Evolutionary conservation across 441 rosid species (phyloP).

Genomic region (Isatis lusitanica): DNA sequence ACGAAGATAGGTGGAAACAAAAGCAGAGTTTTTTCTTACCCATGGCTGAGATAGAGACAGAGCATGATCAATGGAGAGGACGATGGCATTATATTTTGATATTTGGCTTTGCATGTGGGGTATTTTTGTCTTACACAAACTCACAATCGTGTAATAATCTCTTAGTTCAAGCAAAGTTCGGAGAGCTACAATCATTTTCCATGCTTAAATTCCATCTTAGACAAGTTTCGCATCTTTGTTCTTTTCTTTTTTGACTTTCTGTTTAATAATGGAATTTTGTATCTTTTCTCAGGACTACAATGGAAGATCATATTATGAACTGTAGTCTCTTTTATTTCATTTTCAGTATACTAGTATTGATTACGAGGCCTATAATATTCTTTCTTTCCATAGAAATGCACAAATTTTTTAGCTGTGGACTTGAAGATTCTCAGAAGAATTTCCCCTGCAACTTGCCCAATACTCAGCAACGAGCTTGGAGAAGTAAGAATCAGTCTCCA

Average conservation of each 20-base stretch:
- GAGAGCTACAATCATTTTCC: background rate
- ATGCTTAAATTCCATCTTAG: background rate
- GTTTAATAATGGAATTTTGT: too few relatives aligned
- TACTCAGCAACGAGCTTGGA: slow-evolving; percentile 85
- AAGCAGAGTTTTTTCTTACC: too few relatives aligned
- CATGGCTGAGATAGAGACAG: too few relatives aligned
- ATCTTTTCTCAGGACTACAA: background rate
- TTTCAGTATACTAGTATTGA: too few relatives aligned
- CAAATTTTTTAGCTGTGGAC: background rate
- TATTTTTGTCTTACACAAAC: background rate
- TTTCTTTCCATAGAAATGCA: background rate
- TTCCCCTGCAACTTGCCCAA: slow-evolving; percentile 76
- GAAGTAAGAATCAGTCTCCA: slow-evolving; percentile 73
- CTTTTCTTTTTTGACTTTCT: too few relatives aligned
- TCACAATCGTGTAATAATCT: background rate
- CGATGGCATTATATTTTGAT: background rate
- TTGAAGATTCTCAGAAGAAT: slow-evolving; percentile 36
- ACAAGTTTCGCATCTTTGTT: too few relatives aligned
- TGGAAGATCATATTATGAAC: background rate
- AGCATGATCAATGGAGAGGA: too few relatives aligned
- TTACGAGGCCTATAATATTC: background rate
- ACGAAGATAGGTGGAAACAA: too few relatives aligned
- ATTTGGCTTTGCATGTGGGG: background rate
- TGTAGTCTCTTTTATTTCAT: background rate
- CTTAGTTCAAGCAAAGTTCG: too few relatives aligned